Base-by-base conservation (phyloP, 2,329 filamentous ascomycete species). In the Ceratocystis destructans region DNA sequence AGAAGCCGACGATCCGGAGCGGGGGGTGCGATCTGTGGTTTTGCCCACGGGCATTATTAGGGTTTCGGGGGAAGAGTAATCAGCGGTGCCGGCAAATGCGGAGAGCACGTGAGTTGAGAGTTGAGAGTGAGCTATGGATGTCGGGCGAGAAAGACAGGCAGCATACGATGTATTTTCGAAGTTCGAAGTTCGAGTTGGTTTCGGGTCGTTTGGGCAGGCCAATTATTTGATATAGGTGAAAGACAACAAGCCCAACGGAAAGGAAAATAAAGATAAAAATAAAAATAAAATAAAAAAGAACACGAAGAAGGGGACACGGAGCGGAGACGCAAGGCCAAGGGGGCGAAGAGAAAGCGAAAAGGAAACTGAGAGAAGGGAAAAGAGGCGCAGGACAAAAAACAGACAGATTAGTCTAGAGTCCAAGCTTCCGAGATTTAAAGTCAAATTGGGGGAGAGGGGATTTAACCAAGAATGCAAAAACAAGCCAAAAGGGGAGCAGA, bases 21-120 rank as follows among this genome's bases (percentile, higher is more conserved):
- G 66, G 50, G 55, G 25, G 50, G 41, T 50, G 45, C 63, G 63
- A 48, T 67, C 66, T 37, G 45, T 28, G 31, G 37, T 65, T 55
- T 67, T 67, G 66, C 63, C 66, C 37, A 65, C 57, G 45, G 66
- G 66, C 59, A 65, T 65, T 62, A 57, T 57, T 55, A 44, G 41
- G 64, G 44, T 5, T n/a, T 25, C 41, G 37, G 61, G 12, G 41
- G 33, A 20, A 46, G 10, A 22, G 12, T 55, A 25, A 28, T 61
- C 25, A 22, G 48, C 44, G 41, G 48, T 22, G 48, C 28, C 25
- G 46, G 62, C 12, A 17, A 12, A 50, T 44, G 41, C 17, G 28
- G 46, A 20, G 20, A 63, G 41, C 8, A 20, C 3, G 44, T 25
- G 46, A 22, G 22, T 22, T 22, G 22, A 53, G 45, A 33, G 25